Evolutionary conservation across 805 yeast genomes (phyloP).

Genomic region (Ogataea philodendri): DNA sequence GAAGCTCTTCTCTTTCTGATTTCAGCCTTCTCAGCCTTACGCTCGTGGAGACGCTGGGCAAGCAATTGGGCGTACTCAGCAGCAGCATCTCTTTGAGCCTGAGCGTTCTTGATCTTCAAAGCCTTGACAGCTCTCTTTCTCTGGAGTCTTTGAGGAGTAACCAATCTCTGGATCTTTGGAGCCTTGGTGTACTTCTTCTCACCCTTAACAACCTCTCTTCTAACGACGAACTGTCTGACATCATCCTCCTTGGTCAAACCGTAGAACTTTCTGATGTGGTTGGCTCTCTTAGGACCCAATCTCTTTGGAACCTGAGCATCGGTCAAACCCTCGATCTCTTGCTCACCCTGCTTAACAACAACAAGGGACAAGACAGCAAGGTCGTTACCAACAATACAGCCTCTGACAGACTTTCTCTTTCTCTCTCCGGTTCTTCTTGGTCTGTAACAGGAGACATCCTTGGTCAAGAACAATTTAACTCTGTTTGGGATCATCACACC

Average conservation of each 20-base stretch:
- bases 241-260: constrained; percentile 95
- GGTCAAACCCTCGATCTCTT: constrained; percentile 94
- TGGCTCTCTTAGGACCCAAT: constrained; percentile 99
- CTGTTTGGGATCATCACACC: constrained; percentile 99
- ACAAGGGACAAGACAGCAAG: constrained; percentile 92
- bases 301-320: constrained; percentile 95
- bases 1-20: constrained; percentile 99
- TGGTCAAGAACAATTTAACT: constrained; percentile 90
- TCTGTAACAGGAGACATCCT: constrained; percentile 98
- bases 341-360: constrained; percentile 96
- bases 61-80: constrained; percentile 99
- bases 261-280: constrained; percentile 99
- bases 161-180: constrained; percentile 99
- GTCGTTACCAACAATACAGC: constrained; percentile 97
- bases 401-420: constrained; percentile 99
- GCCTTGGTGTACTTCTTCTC: constrained; percentile 99
- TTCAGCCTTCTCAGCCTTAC: constrained; percentile 98
- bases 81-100: constrained; percentile 99
- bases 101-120: constrained; percentile 93
- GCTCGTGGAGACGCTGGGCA: constrained; percentile 97
- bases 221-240: constrained; percentile 87
- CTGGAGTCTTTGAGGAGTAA: constrained; percentile 98
- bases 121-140: constrained; percentile 97
- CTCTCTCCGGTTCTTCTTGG: constrained; percentile 99
- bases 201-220: constrained; percentile 98